These are phyloP conservation scores for Lactarius evosmus DNA, from an alignment of 768 basidiomycete genomes.

Conservation along the genomic window DNA sequence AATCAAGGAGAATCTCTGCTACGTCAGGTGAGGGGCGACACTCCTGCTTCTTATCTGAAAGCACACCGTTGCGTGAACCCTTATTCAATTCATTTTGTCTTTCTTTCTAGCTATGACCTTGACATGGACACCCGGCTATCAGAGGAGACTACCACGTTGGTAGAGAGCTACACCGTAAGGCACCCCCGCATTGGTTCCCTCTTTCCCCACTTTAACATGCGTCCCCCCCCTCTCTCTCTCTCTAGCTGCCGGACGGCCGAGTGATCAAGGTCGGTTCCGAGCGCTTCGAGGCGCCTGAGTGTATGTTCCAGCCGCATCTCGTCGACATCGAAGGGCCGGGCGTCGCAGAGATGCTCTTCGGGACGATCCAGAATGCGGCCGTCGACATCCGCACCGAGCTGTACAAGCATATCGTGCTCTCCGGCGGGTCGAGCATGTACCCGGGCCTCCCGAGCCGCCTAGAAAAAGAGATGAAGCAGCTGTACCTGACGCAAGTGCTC, in stretches of 20 bases:
- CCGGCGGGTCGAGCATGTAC: constrained; percentile 98
- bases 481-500: constrained; percentile 91
- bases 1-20: constrained; percentile 99
- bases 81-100: neutral
- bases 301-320: constrained; percentile 99
- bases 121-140: constrained; percentile 89
- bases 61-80: neutral
- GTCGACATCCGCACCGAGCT: constrained; percentile 87
- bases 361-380: constrained; percentile 89
- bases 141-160: constrained; percentile 94
- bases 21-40: constrained; percentile 70
- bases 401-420: constrained; percentile 97
- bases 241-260: constrained; percentile 76
- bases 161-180: constrained; percentile 89
- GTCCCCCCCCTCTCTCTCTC: constrained; percentile 66
- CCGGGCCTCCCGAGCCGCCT: constrained; percentile 94
- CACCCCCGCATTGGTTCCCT: neutral
- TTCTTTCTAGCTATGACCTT: constrained; percentile 77
- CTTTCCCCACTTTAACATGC: constrained; percentile 16
- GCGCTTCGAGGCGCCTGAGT: constrained; percentile 98
- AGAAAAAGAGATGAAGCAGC: constrained; percentile 99
- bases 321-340: constrained; percentile 97
- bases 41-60: neutral
- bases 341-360: constrained; percentile 97
- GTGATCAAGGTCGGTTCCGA: constrained; percentile 97